Evolutionary conservation across 306 rosid species (phyloP), one percentile per base, ranked within the genome.

Genomic region (Vigna hirtella): DNA sequence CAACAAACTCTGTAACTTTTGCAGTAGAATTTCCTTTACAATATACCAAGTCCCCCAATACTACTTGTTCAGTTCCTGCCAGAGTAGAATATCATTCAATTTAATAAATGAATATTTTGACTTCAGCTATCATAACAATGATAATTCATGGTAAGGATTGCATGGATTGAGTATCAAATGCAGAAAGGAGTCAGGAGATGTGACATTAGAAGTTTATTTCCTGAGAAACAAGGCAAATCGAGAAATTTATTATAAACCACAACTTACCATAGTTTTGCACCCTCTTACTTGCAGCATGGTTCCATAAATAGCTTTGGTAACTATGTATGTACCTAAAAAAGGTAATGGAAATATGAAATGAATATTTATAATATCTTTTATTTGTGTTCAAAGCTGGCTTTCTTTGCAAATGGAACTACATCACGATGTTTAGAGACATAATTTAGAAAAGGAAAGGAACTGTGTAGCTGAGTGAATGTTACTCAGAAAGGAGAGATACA

Each of bases 221-320:
- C 63, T 1, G 64, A 40, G 17, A 74, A 74, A 68, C 43, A 65
- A 66, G 45, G 7, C 53, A 59, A 38, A 81, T 11, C 11, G 28
- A 77, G 67, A 72, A 77, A 70, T 42, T 51, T 26, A 58, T 51
- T 47, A 53, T 49, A 75, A 76, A 73, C 9, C 66, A 74, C 66
- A 81, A 85, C 87, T 73, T 86, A 91, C 99, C 99, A 77, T 87
- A 88, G 80, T 90, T 91, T 82, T 95, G 89, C 86, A 93, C 94
- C 86, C 99, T 93, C 76, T 70, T 78, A 84, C 97, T 95, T 47
- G 98, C 94, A 61, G 98, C 96, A 80, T 93, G 91, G 84, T 93
- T 95, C 99, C 98, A 95, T 80, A 95, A 85, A 83, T 87, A 91
- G 91, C 99, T 95, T 88, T 95, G 99, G 73, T 93, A 95, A 85